Conservation (phyloP, 1,284 basidiomycete species). For the Puccinia polysora region DNA sequence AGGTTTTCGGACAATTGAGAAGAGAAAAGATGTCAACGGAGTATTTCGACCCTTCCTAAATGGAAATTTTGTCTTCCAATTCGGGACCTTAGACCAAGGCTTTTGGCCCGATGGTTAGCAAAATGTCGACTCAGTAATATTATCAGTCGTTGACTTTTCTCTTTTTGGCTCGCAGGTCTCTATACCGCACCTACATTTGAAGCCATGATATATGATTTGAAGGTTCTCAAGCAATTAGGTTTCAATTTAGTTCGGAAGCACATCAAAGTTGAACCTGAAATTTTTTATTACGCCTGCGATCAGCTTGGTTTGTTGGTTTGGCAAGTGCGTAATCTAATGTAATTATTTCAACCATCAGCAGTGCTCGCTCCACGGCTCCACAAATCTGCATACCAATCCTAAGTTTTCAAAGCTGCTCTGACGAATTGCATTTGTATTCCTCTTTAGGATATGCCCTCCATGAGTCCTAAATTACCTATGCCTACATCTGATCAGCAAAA, state of each 20-base stretch:
- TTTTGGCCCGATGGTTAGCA: conserved; percentile 44
- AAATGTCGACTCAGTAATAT: neutral
- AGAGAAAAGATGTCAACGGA: conserved; percentile 32
- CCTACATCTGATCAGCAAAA: conserved; percentile 18
- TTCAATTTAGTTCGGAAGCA: conserved; percentile 45
- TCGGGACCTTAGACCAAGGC: conserved; percentile 44
- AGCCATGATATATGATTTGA: conserved; percentile 42
- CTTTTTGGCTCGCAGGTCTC: neutral
- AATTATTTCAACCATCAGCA: no score
- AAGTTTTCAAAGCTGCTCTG: no score
- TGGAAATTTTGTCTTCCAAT: conserved; percentile 42
- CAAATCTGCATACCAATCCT: no score
- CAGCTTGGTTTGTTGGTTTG: conserved; percentile 41
- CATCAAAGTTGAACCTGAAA: conserved; percentile 44
- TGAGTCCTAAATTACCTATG: neutral
- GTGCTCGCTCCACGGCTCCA: no score
- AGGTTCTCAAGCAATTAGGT: conserved; percentile 39
- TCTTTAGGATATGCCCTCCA: conserved; percentile 32
- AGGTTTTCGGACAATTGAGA: conserved; percentile 43
- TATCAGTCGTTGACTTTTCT: neutral
- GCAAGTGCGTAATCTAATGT: conserved; percentile 43
- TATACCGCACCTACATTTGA: conserved; percentile 43
- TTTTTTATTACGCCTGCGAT: conserved; percentile 43
- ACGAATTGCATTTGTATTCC: no score
- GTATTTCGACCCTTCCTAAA: conserved; percentile 41